These are phyloP conservation scores for Phytophthora boehmeriae DNA, from an alignment of 352 stramenopile genomes.

Conservation along the genomic window DNA sequence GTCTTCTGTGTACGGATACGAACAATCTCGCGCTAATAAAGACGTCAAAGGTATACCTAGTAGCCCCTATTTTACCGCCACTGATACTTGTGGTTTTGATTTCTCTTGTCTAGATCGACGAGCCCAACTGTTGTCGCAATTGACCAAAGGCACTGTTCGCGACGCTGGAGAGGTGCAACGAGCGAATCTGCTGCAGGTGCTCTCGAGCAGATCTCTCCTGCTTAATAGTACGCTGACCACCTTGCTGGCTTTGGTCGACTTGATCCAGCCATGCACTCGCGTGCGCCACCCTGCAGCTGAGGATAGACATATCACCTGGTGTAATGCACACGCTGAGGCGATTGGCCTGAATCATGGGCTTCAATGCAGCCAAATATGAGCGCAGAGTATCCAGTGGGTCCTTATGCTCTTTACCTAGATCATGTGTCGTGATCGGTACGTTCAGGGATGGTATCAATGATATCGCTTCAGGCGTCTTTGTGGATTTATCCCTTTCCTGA, in stretches of 20 bases:
- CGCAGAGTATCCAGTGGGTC: constrained; percentile 18
- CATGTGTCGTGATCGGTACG: neutral
- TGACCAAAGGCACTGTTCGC: constrained; percentile 22
- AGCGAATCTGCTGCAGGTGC: constrained; percentile 26
- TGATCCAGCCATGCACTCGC: constrained; percentile 27
- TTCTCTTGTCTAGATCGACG: constrained; percentile 12
- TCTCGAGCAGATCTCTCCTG: constrained; percentile 7
- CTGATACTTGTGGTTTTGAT: constrained; percentile 9
- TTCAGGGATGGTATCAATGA: neutral
- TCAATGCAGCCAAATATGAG: constrained; percentile 13
- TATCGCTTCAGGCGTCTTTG: neutral
- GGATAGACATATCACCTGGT: constrained; percentile 25
- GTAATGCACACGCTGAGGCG: constrained; percentile 24
- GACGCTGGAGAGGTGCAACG: constrained; percentile 24
- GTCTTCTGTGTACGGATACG: constrained; percentile 14
- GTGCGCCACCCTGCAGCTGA: constrained; percentile 19
- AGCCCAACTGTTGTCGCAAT: constrained; percentile 23
- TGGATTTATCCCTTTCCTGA: neutral
- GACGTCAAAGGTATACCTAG: constrained; percentile 20
- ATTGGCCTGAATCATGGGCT: constrained; percentile 24
- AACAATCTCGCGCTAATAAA: constrained; percentile 22
- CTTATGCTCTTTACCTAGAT: neutral
- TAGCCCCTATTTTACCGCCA: constrained; percentile 1
- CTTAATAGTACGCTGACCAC: neutral
- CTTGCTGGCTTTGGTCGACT: constrained; percentile 11